A percentile compares a stretch with the other conserved stretches of the same genome.
Conservation (phyloP, 164 flowering plant genomes). For the Piper longum region DNA sequence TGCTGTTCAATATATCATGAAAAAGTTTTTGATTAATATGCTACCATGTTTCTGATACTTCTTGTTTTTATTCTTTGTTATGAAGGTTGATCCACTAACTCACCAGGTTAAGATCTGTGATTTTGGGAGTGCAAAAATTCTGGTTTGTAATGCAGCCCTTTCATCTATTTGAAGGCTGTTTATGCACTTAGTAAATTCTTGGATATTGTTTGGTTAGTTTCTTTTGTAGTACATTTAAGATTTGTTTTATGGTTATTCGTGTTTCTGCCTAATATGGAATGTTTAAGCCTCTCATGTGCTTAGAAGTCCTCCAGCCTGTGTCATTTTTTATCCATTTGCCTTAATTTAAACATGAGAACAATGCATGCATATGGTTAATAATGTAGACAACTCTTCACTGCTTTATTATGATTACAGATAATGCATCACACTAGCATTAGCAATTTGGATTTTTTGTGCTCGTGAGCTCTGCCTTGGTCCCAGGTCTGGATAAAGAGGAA, state of each 20-base stretch:
- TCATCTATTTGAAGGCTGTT: neutral
- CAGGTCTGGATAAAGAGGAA: too few relatives aligned
- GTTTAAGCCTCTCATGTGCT: neutral
- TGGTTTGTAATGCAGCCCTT: conserved; percentile 19
- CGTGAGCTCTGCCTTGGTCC: too few relatives aligned
- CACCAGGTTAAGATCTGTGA: conserved; percentile 94
- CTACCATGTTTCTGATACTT: neutral
- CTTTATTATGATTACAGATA: too few relatives aligned
- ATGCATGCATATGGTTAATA: too few relatives aligned
- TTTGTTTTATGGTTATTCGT: neutral
- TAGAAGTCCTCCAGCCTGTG: neutral
- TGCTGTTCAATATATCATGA: conserved; percentile 1
- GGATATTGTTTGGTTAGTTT: too few relatives aligned
- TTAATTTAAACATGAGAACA: too few relatives aligned
- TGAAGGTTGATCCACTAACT: conserved; percentile 80
- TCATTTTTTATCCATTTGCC: too few relatives aligned
- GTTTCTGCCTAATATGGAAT: neutral
- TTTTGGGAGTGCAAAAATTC: conserved; percentile 91
- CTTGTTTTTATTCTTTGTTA: neutral
- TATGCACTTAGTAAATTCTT: neutral
- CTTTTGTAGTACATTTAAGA: neutral
- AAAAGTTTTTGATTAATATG: neutral
- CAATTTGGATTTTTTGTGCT: too few relatives aligned
- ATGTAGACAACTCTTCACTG: too few relatives aligned
- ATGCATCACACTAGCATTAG: too few relatives aligned